Conservation (phyloP, 805 yeast genomes). For the Candida gorgasii region DNA sequence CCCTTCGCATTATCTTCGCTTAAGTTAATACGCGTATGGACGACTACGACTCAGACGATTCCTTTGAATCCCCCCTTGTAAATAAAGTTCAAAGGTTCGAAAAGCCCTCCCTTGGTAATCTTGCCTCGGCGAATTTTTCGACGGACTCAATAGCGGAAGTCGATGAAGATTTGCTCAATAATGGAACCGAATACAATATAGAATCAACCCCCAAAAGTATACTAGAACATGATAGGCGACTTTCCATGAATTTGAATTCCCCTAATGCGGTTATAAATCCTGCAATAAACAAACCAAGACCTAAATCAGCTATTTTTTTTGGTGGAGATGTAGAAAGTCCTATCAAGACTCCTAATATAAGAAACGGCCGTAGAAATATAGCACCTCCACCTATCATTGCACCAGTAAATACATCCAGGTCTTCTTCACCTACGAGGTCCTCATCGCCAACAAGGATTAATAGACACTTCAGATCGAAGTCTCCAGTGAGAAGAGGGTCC, state of each 20-base stretch:
- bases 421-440: slow-evolving; percentile 30
- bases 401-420: slow-evolving; percentile 19
- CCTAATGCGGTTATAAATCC: slow-evolving; percentile 17
- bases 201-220: slow-evolving; percentile 1
- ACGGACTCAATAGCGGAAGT: slow-evolving; percentile 21
- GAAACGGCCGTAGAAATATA: slow-evolving; percentile 7
- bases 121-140: slow-evolving; percentile 43
- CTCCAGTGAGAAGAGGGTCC: slow-evolving; percentile 19
- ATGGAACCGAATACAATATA: neutral
- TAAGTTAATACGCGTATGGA: slow-evolving; percentile 1
- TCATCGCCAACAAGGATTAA: slow-evolving; percentile 28
- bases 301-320: slow-evolving; percentile 34
- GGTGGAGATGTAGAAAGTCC: slow-evolving; percentile 26
- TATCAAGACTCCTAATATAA: slow-evolving; percentile 1
- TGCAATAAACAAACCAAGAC: slow-evolving; percentile 25
- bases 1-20: neutral
- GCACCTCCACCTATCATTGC: slow-evolving; percentile 19
- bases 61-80: slow-evolving; percentile 10
- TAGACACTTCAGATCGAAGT: slow-evolving; percentile 29
- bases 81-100: slow-evolving; percentile 18
- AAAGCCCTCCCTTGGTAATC: slow-evolving; percentile 19
- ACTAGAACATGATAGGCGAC: slow-evolving; percentile 17
- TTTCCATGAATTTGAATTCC: slow-evolving; percentile 21
- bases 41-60: slow-evolving; percentile 10
- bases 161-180: slow-evolving; percentile 12